phyloP scores from a whole-genome alignment of 2,329 filamentous ascomycete genomes.

The Ophiostoma sp. region DNA sequence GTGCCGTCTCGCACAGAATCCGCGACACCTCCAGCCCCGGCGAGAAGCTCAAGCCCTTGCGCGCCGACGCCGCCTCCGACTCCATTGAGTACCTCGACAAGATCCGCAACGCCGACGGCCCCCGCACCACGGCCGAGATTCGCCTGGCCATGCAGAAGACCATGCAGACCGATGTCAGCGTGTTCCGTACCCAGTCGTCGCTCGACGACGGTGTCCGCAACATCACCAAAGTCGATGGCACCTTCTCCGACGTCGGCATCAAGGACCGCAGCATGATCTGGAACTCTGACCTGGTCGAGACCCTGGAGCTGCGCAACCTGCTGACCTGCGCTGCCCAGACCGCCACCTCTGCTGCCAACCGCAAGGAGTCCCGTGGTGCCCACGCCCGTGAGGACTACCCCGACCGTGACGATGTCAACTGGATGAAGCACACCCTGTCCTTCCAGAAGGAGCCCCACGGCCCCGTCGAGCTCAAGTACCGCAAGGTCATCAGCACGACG shows the following conservation, averaged over 20 bases:
- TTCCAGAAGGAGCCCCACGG: slow-evolving; percentile 93
- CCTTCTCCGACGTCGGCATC: slow-evolving; percentile 78
- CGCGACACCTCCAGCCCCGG: slow-evolving; percentile 88
- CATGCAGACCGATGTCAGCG: slow-evolving; percentile 95
- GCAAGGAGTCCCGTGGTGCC: slow-evolving; percentile 95
- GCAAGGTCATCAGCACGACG: slow-evolving; percentile 73
- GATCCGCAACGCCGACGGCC: slow-evolving; percentile 74
- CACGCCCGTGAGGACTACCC: slow-evolving; percentile 96
- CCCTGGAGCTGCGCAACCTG: slow-evolving; percentile 88
- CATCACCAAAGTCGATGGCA: slow-evolving; percentile 77
- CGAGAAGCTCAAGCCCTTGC: slow-evolving; percentile 68
- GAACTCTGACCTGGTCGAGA: slow-evolving; percentile 97
- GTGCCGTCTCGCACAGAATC: slow-evolving; percentile 95
- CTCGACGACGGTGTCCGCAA: slow-evolving; percentile 88
- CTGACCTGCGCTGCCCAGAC: slow-evolving; percentile 96
- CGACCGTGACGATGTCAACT: slow-evolving; percentile 89
- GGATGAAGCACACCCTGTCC: slow-evolving; percentile 98
- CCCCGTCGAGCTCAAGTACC: slow-evolving; percentile 79
- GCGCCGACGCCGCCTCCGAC: slow-evolving; percentile 80
- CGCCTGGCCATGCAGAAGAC: slow-evolving; percentile 92
- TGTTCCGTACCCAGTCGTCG: slow-evolving; percentile 91
- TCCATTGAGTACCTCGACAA: slow-evolving; percentile 82
- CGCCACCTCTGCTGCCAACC: slow-evolving; percentile 79
- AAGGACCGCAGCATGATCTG: slow-evolving; percentile 99
- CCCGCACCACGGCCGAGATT: slow-evolving; percentile 83